Evolutionary conservation across 768 basidiomycete species (phyloP).

Genomic region (Tricholoma hemisulphureum): DNA sequence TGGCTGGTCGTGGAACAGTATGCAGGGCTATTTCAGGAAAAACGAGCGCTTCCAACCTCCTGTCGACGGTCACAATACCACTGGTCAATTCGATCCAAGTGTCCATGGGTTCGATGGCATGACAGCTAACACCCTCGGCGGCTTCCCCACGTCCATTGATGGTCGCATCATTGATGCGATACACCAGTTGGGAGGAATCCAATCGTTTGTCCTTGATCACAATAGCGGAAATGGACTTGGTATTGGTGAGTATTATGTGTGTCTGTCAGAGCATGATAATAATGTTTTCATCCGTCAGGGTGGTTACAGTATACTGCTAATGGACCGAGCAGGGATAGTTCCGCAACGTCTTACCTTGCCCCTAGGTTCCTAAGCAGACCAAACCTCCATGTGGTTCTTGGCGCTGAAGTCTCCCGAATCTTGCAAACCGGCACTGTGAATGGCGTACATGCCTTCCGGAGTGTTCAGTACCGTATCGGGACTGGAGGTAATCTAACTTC

Average conservation of each 20-base stretch:
- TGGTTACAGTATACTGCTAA: conserved; percentile 13
- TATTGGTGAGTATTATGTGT: conserved; percentile 15
- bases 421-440: conserved; percentile 1
- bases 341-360: conserved; percentile 22
- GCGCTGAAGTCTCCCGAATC: conserved; percentile 13
- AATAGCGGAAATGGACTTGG: conserved; percentile 30
- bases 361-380: conserved; percentile 13
- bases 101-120: conserved; percentile 37
- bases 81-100: conserved; percentile 35
- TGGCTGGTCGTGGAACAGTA: conserved; percentile 32
- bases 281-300: conserved; percentile 4
- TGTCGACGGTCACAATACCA: conserved; percentile 36
- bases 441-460: not conserved
- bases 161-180: conserved; percentile 30
- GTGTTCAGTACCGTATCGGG: conserved; percentile 1
- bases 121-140: conserved; percentile 31
- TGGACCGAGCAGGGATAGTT: conserved; percentile 14
- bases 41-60: conserved; percentile 37
- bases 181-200: conserved; percentile 23
- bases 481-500: not conserved
- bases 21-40: conserved; percentile 32
- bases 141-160: conserved; percentile 32
- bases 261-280: not conserved
- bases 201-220: conserved; percentile 28
- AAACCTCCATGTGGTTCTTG: conserved; percentile 22